Evolutionary conservation across 1,139 yeast genomes (phyloP).

Genomic region (Geotrichum cucujoidarum): DNA sequence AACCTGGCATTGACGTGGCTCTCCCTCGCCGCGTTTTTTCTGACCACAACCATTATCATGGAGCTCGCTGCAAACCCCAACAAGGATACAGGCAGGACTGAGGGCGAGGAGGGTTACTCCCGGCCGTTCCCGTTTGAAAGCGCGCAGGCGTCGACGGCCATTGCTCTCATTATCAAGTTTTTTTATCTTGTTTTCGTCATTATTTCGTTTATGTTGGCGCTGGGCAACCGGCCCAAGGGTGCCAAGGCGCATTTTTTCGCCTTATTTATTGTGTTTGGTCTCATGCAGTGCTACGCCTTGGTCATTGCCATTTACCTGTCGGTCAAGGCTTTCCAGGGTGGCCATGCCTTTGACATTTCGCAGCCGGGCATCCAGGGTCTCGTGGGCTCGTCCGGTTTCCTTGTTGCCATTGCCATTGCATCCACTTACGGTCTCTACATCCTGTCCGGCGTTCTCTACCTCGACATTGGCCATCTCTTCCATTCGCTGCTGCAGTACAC

Average conservation of each 20-base stretch:
- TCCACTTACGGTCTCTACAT: constrained; percentile 92
- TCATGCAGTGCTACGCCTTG: constrained; percentile 39
- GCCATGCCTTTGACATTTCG: constrained; percentile 1
- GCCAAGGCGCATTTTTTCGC: constrained; percentile 35
- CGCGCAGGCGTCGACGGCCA: constrained; percentile 26
- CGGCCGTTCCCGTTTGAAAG: constrained; percentile 14
- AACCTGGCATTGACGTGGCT: constrained; percentile 74
- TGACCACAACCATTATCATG: constrained; percentile 56
- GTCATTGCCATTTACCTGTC: constrained; percentile 40
- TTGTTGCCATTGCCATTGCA: constrained; percentile 70
- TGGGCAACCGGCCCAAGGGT: constrained; percentile 44
- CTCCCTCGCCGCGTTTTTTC: constrained; percentile 71
- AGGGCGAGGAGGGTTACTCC: constrained; percentile 2
- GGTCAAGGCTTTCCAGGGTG: constrained; percentile 33
- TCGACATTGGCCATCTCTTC: constrained; percentile 95
- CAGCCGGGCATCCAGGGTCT: constrained; percentile 33
- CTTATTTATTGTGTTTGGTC: constrained; percentile 37
- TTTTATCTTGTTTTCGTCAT: constrained; percentile 36
- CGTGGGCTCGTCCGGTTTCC: constrained; percentile 36
- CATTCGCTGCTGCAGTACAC: constrained; percentile 84
- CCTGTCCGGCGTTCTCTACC: constrained; percentile 59
- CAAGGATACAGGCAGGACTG: background rate
- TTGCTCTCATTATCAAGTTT: constrained; percentile 38
- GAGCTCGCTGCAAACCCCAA: constrained; percentile 40
- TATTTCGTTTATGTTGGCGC: constrained; percentile 40